Evolutionary conservation across 345 rosid genomes (phyloP).

Genomic region (Conringia planisiliqua): DNA sequence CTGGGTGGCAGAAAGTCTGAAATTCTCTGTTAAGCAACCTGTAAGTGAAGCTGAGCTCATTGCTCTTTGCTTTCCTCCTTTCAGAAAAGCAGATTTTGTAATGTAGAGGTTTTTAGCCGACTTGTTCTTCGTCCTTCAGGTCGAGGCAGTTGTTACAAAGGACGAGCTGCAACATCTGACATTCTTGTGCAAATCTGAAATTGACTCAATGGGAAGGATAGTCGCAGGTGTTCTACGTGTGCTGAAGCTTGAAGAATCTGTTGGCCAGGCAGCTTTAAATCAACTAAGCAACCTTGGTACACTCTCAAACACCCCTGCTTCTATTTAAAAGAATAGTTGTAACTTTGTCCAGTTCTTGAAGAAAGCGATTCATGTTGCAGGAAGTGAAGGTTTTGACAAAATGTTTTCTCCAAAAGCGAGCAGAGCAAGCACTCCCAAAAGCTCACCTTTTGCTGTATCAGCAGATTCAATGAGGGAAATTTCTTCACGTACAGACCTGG

Average conservation of each 20-base stretch:
- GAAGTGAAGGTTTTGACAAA: conserved; percentile 78
- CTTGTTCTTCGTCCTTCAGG: conserved; percentile 40
- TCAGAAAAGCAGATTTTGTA: neutral
- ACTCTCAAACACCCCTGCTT: conserved; percentile 9
- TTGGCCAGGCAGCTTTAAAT: conserved; percentile 74
- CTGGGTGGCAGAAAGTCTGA: conserved; percentile 82
- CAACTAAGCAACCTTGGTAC: conserved; percentile 96
- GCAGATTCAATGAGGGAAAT: conserved; percentile 31
- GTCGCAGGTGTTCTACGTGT: conserved; percentile 81
- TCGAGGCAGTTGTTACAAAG: conserved; percentile 82
- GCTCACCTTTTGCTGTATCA: conserved; percentile 35
- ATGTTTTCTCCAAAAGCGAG: conserved; percentile 60
- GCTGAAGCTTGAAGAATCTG: conserved; percentile 75
- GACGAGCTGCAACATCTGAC: conserved; percentile 87
- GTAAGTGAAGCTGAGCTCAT: conserved; percentile 44
- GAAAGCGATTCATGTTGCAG: conserved; percentile 40
- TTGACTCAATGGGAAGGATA: conserved; percentile 88
- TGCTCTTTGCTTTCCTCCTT: conserved; percentile 16
- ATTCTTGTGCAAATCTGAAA: conserved; percentile 79
- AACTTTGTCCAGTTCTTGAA: neutral
- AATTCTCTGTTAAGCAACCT: conserved; percentile 88
- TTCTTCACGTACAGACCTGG: conserved; percentile 23
- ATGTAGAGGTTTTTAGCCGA: neutral
- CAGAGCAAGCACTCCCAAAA: conserved; percentile 42
- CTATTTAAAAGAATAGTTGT: neutral